Evolutionary conservation across 2,329 filamentous ascomycete species (phyloP), one percentile per base, ranked within the genome.

Genomic region (Epichloe typhina): DNA sequence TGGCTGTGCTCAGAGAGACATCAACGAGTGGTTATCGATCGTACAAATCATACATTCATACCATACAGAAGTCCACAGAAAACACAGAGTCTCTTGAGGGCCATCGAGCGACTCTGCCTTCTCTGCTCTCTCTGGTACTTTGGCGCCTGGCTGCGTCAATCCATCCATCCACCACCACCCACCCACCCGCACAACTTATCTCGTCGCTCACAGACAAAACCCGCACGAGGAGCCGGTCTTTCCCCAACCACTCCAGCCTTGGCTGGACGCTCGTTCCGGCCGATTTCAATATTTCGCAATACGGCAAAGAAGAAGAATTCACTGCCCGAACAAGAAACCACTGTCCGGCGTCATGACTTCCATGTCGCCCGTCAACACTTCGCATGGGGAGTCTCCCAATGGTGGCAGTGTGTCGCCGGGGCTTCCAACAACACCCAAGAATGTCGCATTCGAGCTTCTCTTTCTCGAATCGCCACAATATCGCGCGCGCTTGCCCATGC

Each of bases 361-460:
- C 55, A 68, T 68, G 60, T 73, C 72, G 47, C 72, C 72, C 49
- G 64, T 68, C 57, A 70, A 67, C 53, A 62, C 59, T 42, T 56
- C 60, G 50, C 58, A 56, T 50, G 64, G 58, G 41, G 53, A 64
- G 49, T 67, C 68, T 50, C 67, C 70, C 48, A 62, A 65, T 52
- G 71, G 66, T 47, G 71, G 70, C 55, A 71, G 67, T 58, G 63
- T 68, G 59, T 75, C 72, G 44, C 75, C 75, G 51, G 68, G 68
- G 52, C 72, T 71, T 59, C 63, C 66, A 42, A 61, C 72, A 42
- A 70, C 70, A 37, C 78, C 80, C 56, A 90, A 89, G 74, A 83
- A 83, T 63, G 83, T 90, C 70, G 79, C 84, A 72, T 90, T 91
- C 68, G 83, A 88, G 67, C 76, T 89, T 50, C 74, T 88, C 58